Evolutionary conservation across 2,329 filamentous ascomycete species (phyloP).

Genomic region (Alternaria novae-zelandiae): DNA sequence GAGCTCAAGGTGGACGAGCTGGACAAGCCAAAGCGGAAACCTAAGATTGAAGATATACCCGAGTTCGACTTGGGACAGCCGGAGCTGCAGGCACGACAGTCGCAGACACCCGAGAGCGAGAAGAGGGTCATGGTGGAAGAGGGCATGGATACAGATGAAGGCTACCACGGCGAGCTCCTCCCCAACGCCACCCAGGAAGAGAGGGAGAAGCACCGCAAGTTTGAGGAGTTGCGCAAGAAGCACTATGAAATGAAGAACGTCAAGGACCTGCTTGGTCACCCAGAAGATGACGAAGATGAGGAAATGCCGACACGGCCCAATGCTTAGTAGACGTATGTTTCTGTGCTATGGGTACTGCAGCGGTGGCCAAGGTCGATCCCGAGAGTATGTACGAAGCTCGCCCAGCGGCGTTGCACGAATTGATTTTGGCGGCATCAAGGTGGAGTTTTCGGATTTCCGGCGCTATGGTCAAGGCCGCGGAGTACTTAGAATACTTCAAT

Average conservation of each 20-base stretch:
- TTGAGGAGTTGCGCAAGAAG: slow-evolving; percentile 90
- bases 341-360: not conserved
- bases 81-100: slow-evolving; percentile 61
- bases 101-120: slow-evolving; percentile 57
- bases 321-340: not conserved
- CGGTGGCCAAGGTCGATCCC: not conserved
- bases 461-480: not conserved
- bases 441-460: slow-evolving; percentile 14
- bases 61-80: slow-evolving; percentile 91
- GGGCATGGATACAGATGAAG: slow-evolving; percentile 47
- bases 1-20: slow-evolving; percentile 73
- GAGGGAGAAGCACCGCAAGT: slow-evolving; percentile 86
- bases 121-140: slow-evolving; percentile 83
- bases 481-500: not conserved
- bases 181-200: slow-evolving; percentile 68
- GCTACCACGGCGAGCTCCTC: slow-evolving; percentile 66
- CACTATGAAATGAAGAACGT: slow-evolving; percentile 99
- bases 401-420: slow-evolving; percentile 1
- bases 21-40: slow-evolving; percentile 63
- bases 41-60: slow-evolving; percentile 76
- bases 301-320: slow-evolving; percentile 13
- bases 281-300: slow-evolving; percentile 13
- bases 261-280: slow-evolving; percentile 75
- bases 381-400: not conserved
- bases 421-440: slow-evolving; percentile 20